These are phyloP conservation scores for Kockiozyma suomiensis DNA, from an alignment of 805 yeast genomes.

Conservation along the genomic window DNA sequence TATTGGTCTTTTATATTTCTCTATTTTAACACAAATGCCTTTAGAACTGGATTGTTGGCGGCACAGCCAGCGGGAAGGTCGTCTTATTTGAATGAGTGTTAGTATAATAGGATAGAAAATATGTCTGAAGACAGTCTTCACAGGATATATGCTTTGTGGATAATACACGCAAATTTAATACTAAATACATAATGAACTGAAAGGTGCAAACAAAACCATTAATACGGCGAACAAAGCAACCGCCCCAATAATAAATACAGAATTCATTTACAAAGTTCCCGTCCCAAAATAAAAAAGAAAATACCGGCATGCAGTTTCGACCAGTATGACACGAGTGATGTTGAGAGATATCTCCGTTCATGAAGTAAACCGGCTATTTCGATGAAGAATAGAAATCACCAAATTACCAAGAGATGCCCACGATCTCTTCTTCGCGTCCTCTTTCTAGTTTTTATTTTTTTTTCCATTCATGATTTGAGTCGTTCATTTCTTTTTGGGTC, in stretches of 20 bases:
- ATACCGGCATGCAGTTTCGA: not conserved
- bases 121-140: not conserved
- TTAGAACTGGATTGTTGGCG: conserved; percentile 86
- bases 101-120: not conserved
- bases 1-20: not conserved
- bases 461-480: not conserved
- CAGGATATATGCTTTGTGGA: not conserved
- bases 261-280: not conserved
- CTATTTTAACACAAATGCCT: not conserved
- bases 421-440: not conserved
- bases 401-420: not conserved
- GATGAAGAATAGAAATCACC: no score
- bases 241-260: no score
- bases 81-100: conserved; percentile 11
- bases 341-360: not conserved
- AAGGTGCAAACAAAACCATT: not conserved
- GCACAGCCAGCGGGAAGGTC: conserved; percentile 90
- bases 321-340: no score
- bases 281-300: not conserved
- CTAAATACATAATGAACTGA: no score
- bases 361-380: no score
- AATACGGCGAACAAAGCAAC: not conserved
- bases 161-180: not conserved
- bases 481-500: conserved; percentile 47
- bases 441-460: not conserved